A percentile compares a stretch with the other conserved stretches of the same genome.
These are phyloP conservation scores for Phytophthora cryptogea DNA, from an alignment of 352 stramenopile species.

Conservation along the genomic window DNA sequence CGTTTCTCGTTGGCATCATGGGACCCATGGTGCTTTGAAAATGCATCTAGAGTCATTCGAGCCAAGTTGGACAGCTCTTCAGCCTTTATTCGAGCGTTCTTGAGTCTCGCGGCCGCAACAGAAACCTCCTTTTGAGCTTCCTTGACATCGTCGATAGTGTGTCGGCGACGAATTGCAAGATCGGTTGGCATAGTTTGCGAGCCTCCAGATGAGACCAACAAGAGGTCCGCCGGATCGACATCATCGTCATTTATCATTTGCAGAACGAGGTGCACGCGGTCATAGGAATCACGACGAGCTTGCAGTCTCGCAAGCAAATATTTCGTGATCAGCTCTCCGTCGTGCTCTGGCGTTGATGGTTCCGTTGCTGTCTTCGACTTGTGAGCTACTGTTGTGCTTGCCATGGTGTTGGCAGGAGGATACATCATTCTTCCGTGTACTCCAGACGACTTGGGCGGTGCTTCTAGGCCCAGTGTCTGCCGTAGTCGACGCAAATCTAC, in stretches of 20 bases:
- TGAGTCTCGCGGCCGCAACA: conserved; percentile 68
- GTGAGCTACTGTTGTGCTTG: conserved; percentile 2
- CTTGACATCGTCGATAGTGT: conserved; percentile 84
- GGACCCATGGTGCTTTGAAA: conserved; percentile 37
- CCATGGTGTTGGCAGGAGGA: conserved; percentile 10
- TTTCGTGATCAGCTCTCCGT: conserved; percentile 57
- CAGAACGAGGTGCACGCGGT: conserved; percentile 55
- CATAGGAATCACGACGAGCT: conserved; percentile 51
- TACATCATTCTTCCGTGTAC: conserved; percentile 22
- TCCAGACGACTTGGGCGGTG: conserved; percentile 14
- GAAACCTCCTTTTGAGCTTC: conserved; percentile 74
- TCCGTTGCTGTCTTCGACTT: conserved; percentile 17
- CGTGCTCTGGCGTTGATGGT: conserved; percentile 20
- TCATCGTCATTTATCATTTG: conserved; percentile 76
- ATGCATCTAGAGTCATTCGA: conserved; percentile 69
- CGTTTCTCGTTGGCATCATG: conserved; percentile 2
- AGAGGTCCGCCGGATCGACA: conserved; percentile 53
- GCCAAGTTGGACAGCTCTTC: conserved; percentile 77
- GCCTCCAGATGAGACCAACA: conserved; percentile 21
- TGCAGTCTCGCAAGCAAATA: conserved; percentile 79
- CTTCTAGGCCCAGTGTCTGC: conserved; percentile 39
- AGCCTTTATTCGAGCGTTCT: conserved; percentile 70
- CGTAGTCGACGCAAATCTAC: conserved; percentile 62
- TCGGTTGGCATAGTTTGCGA: conserved; percentile 45
- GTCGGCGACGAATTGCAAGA: conserved; percentile 63